Evolutionary conservation across 2,329 filamentous ascomycete species (phyloP).

Genomic region (Westerdykella sp.): DNA sequence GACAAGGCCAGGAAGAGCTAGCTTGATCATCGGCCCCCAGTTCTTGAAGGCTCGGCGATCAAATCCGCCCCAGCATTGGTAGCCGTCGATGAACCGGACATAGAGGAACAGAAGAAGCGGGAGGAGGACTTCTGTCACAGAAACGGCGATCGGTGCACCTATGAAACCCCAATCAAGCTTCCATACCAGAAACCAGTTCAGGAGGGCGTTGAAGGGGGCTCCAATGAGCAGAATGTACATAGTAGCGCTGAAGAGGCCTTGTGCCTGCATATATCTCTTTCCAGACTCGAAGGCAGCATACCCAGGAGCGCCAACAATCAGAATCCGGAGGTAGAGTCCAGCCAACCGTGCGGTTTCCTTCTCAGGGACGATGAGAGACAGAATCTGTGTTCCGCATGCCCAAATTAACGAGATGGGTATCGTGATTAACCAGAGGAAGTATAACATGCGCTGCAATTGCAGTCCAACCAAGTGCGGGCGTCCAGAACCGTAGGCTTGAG

Average conservation of each 20-base stretch:
- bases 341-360: slow-evolving; percentile 63
- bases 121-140: slow-evolving; percentile 68
- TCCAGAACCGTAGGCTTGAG: slow-evolving; percentile 89
- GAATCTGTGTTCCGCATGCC: slow-evolving; percentile 60
- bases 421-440: slow-evolving; percentile 65
- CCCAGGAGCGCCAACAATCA: slow-evolving; percentile 65
- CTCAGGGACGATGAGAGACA: slow-evolving; percentile 63
- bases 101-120: slow-evolving; percentile 68
- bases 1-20: slow-evolving; percentile 80
- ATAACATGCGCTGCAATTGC: slow-evolving; percentile 75
- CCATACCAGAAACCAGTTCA: slow-evolving; percentile 82
- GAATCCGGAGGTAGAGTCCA: slow-evolving; percentile 65
- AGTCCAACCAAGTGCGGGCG: slow-evolving; percentile 82
- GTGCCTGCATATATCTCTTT: slow-evolving; percentile 84
- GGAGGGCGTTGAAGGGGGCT: slow-evolving; percentile 69
- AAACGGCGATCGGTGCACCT: slow-evolving; percentile 72
- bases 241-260: slow-evolving; percentile 76
- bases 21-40: slow-evolving; percentile 77
- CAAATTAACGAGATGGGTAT: slow-evolving; percentile 68
- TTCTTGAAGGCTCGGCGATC: slow-evolving; percentile 63
- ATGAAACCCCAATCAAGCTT: slow-evolving; percentile 52
- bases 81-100: slow-evolving; percentile 63
- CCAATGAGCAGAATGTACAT: slow-evolving; percentile 79
- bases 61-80: slow-evolving; percentile 76
- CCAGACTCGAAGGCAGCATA: slow-evolving; percentile 70